phyloP scores from a whole-genome alignment of 2,329 filamentous ascomycete genomes.

The Trichothecium sympodiale region DNA sequence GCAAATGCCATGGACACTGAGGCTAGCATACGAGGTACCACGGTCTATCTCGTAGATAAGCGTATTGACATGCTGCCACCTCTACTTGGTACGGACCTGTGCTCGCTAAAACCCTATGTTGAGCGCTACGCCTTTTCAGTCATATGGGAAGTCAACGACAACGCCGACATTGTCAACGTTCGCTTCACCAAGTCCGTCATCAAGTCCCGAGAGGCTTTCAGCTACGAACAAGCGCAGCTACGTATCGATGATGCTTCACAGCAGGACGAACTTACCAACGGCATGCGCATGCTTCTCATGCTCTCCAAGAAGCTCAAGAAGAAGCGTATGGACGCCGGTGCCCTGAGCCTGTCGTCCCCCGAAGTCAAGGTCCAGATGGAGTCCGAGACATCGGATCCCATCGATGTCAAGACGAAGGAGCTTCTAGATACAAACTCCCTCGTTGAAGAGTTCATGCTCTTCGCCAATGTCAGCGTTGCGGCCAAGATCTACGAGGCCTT shows the following conservation, averaged over 20 bases:
- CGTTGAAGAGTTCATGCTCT: constrained; percentile 98
- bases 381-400: constrained; percentile 88
- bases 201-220: constrained; percentile 90
- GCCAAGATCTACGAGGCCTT: constrained; percentile 83
- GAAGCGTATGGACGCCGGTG: constrained; percentile 93
- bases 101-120: constrained; percentile 95
- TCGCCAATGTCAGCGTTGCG: constrained; percentile 93
- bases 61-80: constrained; percentile 98
- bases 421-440: constrained; percentile 92
- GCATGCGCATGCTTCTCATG: constrained; percentile 77
- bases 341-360: constrained; percentile 90
- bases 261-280: constrained; percentile 77
- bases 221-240: constrained; percentile 91
- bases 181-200: constrained; percentile 97
- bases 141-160: constrained; percentile 76
- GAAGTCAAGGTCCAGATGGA: constrained; percentile 95
- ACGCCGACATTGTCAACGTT: constrained; percentile 76
- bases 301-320: constrained; percentile 89
- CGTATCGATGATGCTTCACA: constrained; percentile 84
- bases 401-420: constrained; percentile 92
- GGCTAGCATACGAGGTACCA: constrained; percentile 87
- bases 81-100: constrained; percentile 89
- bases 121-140: constrained; percentile 83
- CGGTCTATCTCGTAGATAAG: constrained; percentile 96
- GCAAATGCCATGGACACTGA: constrained; percentile 96